Evolutionary conservation across 2,329 filamentous ascomycete species (phyloP), one percentile per base, ranked within the genome.

Genomic region (Aphanocladium album): DNA sequence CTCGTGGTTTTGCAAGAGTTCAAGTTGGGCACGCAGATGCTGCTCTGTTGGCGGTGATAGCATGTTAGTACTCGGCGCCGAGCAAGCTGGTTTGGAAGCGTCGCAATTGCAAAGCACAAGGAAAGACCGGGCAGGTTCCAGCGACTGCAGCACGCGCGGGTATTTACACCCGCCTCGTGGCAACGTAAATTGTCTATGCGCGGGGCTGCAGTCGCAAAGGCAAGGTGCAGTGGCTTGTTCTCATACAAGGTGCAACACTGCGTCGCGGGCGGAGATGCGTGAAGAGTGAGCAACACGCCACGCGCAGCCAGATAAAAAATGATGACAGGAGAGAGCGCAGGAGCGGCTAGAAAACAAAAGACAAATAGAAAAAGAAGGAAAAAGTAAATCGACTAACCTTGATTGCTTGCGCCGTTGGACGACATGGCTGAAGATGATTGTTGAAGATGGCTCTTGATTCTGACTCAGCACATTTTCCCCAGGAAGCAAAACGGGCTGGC

Each of bases 21-120:
- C 75, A 67, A 78, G 74, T 69, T 77, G 76, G 67, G 74, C 75
- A 68, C 72, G 74, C 67, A 78, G 66, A 62, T 77, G 74, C 68
- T 76, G 74, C 70, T 76, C 74, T 76, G 65, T 60, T 61, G 64
- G 60, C 60, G 65, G 62, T 61, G 64, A 64, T 21, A 51, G 27
- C 57, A 54, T 53, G 55, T 64, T 56, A 64, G 57, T 46, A 59
- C 37, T 35, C 25, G 37, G 27, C 16, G 37, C 16, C 17, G 30
- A 19, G 43, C 2, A 27, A 11, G 19, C 17, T 30, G 25, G 27
- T 9, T 37, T 11, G 17, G 47, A 14, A 43, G n/a, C 25, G 19
- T 23, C 33, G 56, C 25, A 43, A 52, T 25, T 49, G 37, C 6
- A 37, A 52, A 23, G 43, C 11, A 25, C 37, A 35, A 6, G n/a